A percentile compares a stretch with the other conserved stretches of the same genome.
phyloP scores from a whole-genome alignment of 495 filamentous ascomycete species.

The Pseudevernia furfuracea region DNA sequence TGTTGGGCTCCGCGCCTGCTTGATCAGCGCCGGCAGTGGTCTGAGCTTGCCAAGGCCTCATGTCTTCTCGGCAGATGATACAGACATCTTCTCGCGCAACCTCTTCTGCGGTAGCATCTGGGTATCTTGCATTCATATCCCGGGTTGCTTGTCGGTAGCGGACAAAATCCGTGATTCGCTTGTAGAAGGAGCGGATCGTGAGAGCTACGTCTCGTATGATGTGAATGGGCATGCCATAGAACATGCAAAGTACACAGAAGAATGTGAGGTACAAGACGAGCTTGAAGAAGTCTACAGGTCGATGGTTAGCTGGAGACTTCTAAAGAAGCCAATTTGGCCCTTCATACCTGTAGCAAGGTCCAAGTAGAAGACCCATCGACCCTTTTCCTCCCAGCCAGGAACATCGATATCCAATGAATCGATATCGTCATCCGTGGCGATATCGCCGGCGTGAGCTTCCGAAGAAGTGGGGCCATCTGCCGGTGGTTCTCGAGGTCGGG shows the following conservation, averaged over 20 bases:
- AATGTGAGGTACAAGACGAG: conserved; percentile 81
- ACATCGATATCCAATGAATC: conserved; percentile 90
- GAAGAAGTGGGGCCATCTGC: conserved; percentile 7
- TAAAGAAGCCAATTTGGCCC: too few relatives aligned
- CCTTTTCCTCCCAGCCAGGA: conserved; percentile 94
- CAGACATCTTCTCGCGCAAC: conserved; percentile 81
- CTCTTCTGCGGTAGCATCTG: conserved; percentile 85
- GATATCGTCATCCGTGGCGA: conserved; percentile 68
- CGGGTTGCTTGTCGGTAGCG: conserved; percentile 80
- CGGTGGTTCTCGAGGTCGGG: neutral
- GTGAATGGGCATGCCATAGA: conserved; percentile 92
- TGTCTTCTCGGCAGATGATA: conserved; percentile 96
- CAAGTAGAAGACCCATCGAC: conserved; percentile 83
- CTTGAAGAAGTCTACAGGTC: conserved; percentile 72
- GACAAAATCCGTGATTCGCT: conserved; percentile 77
- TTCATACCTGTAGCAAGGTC: conserved; percentile 71
- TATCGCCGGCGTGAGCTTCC: conserved; percentile 30
- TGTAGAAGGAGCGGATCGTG: conserved; percentile 83
- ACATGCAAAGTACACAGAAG: conserved; percentile 85
- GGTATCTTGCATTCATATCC: conserved; percentile 87
- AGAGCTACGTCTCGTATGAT: conserved; percentile 93
- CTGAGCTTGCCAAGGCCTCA: conserved; percentile 60
- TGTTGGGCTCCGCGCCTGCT: conserved; percentile 33
- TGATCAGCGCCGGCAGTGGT: conserved; percentile 20
- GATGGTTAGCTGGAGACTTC: conserved; percentile 16